These are phyloP conservation scores for Pyrenula aspistea DNA, from an alignment of 495 filamentous ascomycete species.

Conservation along the genomic window DNA sequence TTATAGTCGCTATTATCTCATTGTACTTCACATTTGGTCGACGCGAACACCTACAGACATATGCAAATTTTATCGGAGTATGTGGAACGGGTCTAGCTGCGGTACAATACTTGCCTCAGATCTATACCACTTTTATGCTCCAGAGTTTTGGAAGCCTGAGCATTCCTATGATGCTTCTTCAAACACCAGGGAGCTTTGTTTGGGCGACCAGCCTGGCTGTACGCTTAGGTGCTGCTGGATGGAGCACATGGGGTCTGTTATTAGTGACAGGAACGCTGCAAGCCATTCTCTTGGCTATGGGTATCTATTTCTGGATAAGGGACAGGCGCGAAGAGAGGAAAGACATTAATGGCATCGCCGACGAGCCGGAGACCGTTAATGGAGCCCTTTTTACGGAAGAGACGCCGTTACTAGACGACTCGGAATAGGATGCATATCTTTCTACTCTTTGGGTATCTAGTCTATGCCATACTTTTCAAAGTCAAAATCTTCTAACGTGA, in stretches of 20 bases:
- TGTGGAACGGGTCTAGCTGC: conserved; percentile 65
- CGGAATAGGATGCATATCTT: background rate
- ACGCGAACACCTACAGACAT: conserved; percentile 48
- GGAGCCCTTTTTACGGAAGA: background rate
- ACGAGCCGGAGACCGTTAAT: background rate
- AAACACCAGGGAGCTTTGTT: conserved; percentile 82
- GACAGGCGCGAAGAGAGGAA: background rate
- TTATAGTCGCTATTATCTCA: conserved; percentile 54
- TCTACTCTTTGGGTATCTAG: background rate
- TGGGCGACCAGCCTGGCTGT: conserved; percentile 78
- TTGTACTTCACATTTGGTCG: conserved; percentile 44
- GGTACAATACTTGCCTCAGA: conserved; percentile 90
- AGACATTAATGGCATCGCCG: background rate
- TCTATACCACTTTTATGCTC: conserved; percentile 76
- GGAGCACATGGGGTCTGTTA: conserved; percentile 91
- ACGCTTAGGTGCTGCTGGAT: conserved; percentile 68
- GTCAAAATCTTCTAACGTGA: conserved; percentile 56
- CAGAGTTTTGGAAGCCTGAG: conserved; percentile 79
- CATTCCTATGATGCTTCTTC: conserved; percentile 97
- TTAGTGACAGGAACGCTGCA: conserved; percentile 78
- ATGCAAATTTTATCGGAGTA: conserved; percentile 77
- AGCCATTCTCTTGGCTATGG: conserved; percentile 69
- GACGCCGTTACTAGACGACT: background rate
- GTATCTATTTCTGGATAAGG: conserved; percentile 55
- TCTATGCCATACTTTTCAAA: conserved; percentile 60